phyloP scores from a whole-genome alignment of 805 yeast genomes.

The Saccharomycopsis malanga region DNA sequence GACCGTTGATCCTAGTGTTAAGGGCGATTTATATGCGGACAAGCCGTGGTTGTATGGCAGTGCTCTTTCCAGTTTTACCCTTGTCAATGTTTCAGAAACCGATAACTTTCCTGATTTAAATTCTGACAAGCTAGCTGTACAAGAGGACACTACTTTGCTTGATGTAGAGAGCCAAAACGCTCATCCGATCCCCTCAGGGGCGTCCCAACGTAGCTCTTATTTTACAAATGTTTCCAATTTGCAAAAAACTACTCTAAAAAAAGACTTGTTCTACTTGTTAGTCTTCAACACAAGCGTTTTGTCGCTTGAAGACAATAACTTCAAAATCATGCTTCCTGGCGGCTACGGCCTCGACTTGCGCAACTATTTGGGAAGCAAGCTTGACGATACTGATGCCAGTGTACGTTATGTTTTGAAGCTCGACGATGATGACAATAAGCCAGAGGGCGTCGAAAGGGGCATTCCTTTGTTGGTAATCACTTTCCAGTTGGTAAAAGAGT shows the following conservation, averaged over 20 bases:
- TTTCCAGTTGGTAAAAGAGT: conserved; percentile 22
- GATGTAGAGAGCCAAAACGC: too few species aligned
- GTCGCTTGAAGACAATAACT: conserved; percentile 42
- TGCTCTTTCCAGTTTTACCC: conserved; percentile 51
- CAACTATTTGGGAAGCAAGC: conserved; percentile 36
- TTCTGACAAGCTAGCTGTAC: conserved; percentile 14
- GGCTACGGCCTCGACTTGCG: conserved; percentile 40
- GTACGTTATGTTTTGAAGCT: conserved; percentile 40
- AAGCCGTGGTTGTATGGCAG: conserved; percentile 59
- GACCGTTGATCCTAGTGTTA: conserved; percentile 57
- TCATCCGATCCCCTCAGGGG: conserved; percentile 30
- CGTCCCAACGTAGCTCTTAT: conserved; percentile 36
- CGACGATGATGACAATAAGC: conserved; percentile 2
- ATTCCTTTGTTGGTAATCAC: conserved; percentile 23
- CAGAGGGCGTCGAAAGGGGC: conserved; percentile 22
- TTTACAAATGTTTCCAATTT: conserved; percentile 37
- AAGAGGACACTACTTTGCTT: neutral
- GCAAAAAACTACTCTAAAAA: conserved; percentile 34
- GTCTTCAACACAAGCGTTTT: conserved; percentile 51
- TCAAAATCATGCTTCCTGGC: conserved; percentile 49
- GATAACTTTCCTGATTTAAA: conserved; percentile 11
- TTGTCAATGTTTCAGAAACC: conserved; percentile 29
- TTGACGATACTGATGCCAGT: conserved; percentile 28
- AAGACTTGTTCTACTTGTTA: conserved; percentile 36
- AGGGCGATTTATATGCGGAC: conserved; percentile 54